Evolutionary conservation across 164 flowering plant genomes (phyloP).

Genomic region (Taxillus chinensis): DNA sequence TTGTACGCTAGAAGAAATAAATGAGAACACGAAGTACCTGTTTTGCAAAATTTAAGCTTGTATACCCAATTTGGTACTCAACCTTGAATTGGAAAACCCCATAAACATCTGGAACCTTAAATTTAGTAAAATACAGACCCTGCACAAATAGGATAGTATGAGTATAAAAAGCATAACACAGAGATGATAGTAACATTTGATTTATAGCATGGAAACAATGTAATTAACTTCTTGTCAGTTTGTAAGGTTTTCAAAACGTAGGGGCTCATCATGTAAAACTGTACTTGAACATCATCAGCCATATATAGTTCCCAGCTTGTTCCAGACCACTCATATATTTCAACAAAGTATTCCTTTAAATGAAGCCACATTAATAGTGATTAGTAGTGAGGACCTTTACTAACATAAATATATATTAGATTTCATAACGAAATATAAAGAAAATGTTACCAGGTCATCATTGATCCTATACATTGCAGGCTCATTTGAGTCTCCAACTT

Average conservation of each 20-base stretch:
- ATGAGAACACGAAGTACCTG: conserved; percentile 55
- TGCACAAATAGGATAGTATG: conserved; percentile 22
- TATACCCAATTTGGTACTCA: conserved; percentile 91
- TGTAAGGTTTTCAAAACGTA: conserved; percentile 83
- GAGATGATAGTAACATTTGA: neutral
- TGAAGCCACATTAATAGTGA: conserved; percentile 7
- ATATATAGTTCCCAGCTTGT: conserved; percentile 86
- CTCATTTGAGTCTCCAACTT: conserved; percentile 80
- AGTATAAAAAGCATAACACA: neutral
- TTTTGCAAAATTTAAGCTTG: conserved; percentile 69
- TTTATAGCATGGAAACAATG: too few relatives aligned
- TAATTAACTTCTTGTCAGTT: conserved; percentile 60
- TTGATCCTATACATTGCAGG: conserved; percentile 87
- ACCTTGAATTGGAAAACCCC: conserved; percentile 99
- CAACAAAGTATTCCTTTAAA: conserved; percentile 77
- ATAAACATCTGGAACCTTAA: conserved; percentile 97
- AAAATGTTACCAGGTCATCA: conserved; percentile 70
- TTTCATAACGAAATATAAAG: neutral
- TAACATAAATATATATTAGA: neutral
- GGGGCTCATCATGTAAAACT: conserved; percentile 99
- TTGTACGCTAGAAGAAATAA: neutral
- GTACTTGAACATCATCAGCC: conserved; percentile 87
- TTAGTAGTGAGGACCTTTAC: neutral
- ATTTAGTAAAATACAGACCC: conserved; percentile 69
- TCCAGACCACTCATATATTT: conserved; percentile 96